These are phyloP conservation scores for Echites panduratus DNA, from an alignment of 257 asterid species.

Conservation along the genomic window DNA sequence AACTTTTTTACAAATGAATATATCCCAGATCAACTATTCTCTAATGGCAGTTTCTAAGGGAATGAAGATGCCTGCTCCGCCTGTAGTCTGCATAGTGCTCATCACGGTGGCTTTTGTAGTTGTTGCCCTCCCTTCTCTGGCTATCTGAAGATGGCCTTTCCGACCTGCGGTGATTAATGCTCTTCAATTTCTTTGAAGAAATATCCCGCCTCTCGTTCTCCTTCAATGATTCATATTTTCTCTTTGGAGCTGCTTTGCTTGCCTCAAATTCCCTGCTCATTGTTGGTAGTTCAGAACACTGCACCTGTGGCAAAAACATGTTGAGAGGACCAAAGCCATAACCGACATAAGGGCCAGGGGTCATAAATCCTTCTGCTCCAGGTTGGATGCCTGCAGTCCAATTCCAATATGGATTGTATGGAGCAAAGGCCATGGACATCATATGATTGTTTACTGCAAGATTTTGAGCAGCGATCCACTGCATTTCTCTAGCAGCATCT, in stretches of 20 bases:
- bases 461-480: slow-evolving; percentile 57
- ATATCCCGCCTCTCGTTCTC: not conserved
- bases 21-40: too few species aligned
- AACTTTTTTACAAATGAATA: not conserved
- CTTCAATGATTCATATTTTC: not conserved
- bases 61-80: not conserved
- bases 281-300: not conserved
- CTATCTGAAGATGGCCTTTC: too few species aligned
- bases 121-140: not conserved
- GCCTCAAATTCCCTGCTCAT: not conserved
- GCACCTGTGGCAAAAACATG: slow-evolving; percentile 11
- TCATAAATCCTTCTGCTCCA: slow-evolving; percentile 7
- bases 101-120: not conserved
- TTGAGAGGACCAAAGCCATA: slow-evolving; percentile 6
- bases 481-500: slow-evolving; percentile 73
- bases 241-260: not conserved
- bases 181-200: not conserved
- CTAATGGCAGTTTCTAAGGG: not conserved
- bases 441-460: slow-evolving; percentile 56
- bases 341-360: slow-evolving; percentile 19
- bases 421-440: slow-evolving; percentile 69
- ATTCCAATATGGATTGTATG: slow-evolving; percentile 64
- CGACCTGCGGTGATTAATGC: not conserved
- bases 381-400: slow-evolving; percentile 8
- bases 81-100: not conserved